Conservation (phyloP, 257 asterid genomes). For the Solanum appendiculatum region DNA sequence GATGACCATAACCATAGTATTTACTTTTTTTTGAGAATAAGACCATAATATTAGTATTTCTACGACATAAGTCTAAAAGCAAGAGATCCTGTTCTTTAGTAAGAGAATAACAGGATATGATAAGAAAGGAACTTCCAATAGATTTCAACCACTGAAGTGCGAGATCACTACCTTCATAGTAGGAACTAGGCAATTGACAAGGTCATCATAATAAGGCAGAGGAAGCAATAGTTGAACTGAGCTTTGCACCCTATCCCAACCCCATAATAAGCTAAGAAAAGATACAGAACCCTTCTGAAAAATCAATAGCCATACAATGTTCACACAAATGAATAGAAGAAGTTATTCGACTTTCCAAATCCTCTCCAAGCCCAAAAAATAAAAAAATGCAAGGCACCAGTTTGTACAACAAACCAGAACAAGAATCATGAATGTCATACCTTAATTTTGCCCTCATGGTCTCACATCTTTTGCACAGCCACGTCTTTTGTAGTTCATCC, state of each 20-base stretch:
- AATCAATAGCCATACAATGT: conserved; percentile 12
- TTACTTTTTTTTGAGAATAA: not conserved
- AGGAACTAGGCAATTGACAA: not conserved
- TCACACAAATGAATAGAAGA: not conserved
- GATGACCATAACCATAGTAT: not conserved
- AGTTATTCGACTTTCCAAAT: not conserved
- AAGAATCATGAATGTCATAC: conserved; percentile 29
- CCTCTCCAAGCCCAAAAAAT: not conserved
- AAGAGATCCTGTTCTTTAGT: not conserved
- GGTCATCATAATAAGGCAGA: not conserved
- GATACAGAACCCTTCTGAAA: not conserved
- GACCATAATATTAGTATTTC: not conserved
- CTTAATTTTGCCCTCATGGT: conserved; percentile 98
- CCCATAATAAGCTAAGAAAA: conserved; percentile 7
- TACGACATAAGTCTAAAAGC: not conserved
- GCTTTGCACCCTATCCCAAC: not conserved
- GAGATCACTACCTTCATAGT: not conserved
- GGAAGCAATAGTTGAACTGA: not conserved
- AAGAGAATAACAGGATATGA: not conserved
- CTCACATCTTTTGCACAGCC: conserved; percentile 98
- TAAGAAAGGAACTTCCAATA: not conserved
- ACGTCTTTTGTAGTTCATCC: conserved; percentile 94
- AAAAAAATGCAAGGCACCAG: not conserved
- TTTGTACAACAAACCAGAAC: conserved; percentile 3
- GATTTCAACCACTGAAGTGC: not conserved